Base-by-base conservation (phyloP, 352 stramenopile genomes). In the Pythium aristosporum region DNA sequence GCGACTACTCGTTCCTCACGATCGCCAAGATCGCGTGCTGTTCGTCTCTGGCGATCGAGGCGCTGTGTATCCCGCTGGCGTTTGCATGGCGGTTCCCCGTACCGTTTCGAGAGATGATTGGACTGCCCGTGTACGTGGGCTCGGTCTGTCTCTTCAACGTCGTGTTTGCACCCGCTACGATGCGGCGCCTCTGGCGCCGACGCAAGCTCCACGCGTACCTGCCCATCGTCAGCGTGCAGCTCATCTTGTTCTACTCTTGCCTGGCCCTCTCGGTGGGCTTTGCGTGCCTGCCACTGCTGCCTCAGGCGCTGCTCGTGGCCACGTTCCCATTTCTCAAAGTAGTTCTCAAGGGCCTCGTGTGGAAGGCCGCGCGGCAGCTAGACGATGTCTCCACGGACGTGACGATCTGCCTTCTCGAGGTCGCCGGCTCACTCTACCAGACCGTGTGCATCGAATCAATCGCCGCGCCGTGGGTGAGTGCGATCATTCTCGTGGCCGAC, bases 311-410 rank as follows among this genome's bases (percentile, higher is more conserved):
- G 6, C 36, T 80, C 55, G 54, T 77, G 5, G 13, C 72, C 9
- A 18, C 57, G 18, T 76, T 79, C 18, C 65, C 73, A 2, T 30
- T 65, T 2, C 39, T 83, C 12, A 67, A 73, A 37, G 30, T 71
- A 13, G 7, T 62, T 5, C 15, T 76, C 21, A 77, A 76, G 42
- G 60, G 63, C 2, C 30, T 63, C 12, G 57, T 68, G 10, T 80
- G 75, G 70, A 56, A 65, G 36, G 58, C 74, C 9, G 71, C 73
- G 28, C 62, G 68, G 20, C 63, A 71, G 23, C 63, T 83, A 10
- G 68, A 56, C 30, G 75, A 80, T 58, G 39, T 83, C 28, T 78
- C 63, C 37, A 74, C 75, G 11, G 73, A 80, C 36, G 71, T 83
- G 10, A 76, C 71, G 23, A 66, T 83, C 6, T 79, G 68, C 57